Conservation (phyloP, 108 stramenopile genomes). For the Nannochloropsis oceanica region DNA sequence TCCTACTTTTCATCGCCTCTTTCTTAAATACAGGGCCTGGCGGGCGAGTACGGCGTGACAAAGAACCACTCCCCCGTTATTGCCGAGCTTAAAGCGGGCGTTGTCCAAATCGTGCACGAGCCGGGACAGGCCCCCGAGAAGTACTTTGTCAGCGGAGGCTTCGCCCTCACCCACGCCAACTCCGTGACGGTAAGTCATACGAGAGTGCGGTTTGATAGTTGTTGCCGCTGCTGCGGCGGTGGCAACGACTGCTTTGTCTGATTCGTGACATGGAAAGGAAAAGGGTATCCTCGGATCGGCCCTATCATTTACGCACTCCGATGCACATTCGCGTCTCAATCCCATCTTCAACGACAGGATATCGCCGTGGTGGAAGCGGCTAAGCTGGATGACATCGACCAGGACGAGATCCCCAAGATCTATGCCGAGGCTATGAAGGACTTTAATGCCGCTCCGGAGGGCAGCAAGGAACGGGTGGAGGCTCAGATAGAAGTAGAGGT, state of each 20-base stretch:
- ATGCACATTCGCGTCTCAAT: background rate
- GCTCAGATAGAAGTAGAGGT: slow-evolving; percentile 89
- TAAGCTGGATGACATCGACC: slow-evolving; percentile 80
- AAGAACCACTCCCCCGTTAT: slow-evolving; percentile 87
- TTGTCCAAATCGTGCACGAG: slow-evolving; percentile 72
- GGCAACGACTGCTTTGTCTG: background rate
- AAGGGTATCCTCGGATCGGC: no score
- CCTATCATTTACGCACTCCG: background rate
- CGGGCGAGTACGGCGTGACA: slow-evolving; percentile 90
- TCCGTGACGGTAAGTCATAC: slow-evolving; percentile 65
- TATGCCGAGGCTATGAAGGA: slow-evolving; percentile 41
- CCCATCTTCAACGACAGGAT: slow-evolving; percentile 46
- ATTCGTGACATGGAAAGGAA: no score
- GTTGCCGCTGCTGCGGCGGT: background rate
- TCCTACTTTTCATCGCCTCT: no score
- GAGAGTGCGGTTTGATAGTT: background rate
- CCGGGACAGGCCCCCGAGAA: slow-evolving; percentile 68
- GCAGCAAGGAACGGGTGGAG: slow-evolving; percentile 49
- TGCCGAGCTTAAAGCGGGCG: slow-evolving; percentile 86
- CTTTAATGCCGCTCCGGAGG: background rate
- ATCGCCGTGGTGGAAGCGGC: slow-evolving; percentile 88
- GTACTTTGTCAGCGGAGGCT: slow-evolving; percentile 90
- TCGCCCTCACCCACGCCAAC: slow-evolving; percentile 73
- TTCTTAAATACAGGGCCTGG: slow-evolving; percentile 54
- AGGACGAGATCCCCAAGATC: slow-evolving; percentile 50